Base-by-base conservation (phyloP, 257 asterid species). In the Rubia yunnanensis region DNA sequence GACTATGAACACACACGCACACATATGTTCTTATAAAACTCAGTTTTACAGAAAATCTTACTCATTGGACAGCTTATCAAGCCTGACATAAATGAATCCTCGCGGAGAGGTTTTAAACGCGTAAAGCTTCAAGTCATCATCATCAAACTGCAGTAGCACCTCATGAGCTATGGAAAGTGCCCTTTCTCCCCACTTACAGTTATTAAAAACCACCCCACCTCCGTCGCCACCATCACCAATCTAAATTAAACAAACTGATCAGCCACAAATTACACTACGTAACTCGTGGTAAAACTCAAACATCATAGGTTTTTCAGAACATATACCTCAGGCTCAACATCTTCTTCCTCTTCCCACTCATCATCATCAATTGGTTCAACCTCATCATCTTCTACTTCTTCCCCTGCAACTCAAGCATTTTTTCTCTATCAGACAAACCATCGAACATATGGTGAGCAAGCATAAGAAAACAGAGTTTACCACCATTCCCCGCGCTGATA, bases 151-250 rank as follows among this genome's bases (percentile, higher is more conserved):
- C 50, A 4, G 74, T 34, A 92, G 75, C 62, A 86, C 79, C 68
- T 85, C 80, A 53, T 28, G 74, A 63, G 95, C 94, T 44, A 89
- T 69, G 35, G 80, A 68, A 70, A 89, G 77, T 6, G 85, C 90
- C 73, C 72, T 83, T 77, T 83, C 88, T 20, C 97, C 99, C 99
- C 99, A 92, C 5, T 72, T 55, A 72, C 99, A 92, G 68, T 73
- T 81, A 34, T 77, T 77, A 36, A 92, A 74, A 60, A 81, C 92
- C 6, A 92, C 76, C 52, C 99, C 99, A 49, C 99, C 99, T 5
- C 99, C 99, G 56, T 86, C 94, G 20, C 97, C 96, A 13, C 99
- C 99, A 78, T 92, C 99, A 7, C 94, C 95, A 64, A 89, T 72
- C 96, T 92, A 66, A 67, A 73, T 6, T 65, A 58, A 65, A 30